phyloP scores from a whole-genome alignment of 306 rosid species.

The Prunus campanulata region DNA sequence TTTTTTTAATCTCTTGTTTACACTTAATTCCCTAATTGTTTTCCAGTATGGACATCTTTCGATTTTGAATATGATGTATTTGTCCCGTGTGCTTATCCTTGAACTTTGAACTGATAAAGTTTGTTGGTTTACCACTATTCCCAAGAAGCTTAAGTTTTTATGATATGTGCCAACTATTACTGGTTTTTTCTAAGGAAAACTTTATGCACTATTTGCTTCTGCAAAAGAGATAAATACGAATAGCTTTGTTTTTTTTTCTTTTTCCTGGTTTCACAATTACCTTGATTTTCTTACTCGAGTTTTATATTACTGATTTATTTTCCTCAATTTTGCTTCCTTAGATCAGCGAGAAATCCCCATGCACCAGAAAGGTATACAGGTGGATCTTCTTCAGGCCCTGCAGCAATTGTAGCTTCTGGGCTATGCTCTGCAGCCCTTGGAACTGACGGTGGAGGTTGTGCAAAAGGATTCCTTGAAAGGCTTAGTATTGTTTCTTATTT shows the following conservation, averaged over 20 bases:
- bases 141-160: not conserved
- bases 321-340: constrained; percentile 32
- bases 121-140: not conserved
- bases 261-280: not conserved
- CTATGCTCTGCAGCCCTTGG: constrained; percentile 93
- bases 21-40: not conserved
- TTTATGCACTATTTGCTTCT: not conserved
- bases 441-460: constrained; percentile 97
- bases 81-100: not conserved
- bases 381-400: constrained; percentile 98
- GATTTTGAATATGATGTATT: not conserved
- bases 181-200: not conserved
- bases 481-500: constrained; percentile 13
- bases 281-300: constrained; percentile 15
- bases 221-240: not conserved
- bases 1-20: not conserved
- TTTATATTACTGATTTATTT: not conserved
- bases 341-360: constrained; percentile 95
- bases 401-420: constrained; percentile 96
- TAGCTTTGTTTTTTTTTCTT: constrained; percentile 7
- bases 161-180: not conserved
- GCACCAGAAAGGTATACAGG: constrained; percentile 92
- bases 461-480: constrained; percentile 16
- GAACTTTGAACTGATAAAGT: not conserved
- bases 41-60: not conserved